Evolutionary conservation across 73 alveolate species (phyloP).

Genomic region (Paramecium sexaurelia): DNA sequence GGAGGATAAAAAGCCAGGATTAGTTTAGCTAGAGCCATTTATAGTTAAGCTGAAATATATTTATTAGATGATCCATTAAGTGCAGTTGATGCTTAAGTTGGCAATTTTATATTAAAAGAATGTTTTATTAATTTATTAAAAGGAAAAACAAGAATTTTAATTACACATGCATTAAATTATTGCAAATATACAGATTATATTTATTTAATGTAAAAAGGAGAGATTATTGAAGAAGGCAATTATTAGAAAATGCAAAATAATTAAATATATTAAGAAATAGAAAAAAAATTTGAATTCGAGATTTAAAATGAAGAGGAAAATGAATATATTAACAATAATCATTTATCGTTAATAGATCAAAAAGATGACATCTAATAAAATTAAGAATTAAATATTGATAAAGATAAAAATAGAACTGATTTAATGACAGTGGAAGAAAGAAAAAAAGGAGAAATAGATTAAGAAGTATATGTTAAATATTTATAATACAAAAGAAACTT

Average conservation of each 20-base stretch:
- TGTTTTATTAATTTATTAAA: conserved; percentile 44
- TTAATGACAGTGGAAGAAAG: conserved; percentile 69
- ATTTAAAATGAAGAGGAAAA: not conserved
- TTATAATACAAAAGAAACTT: conserved; percentile 2
- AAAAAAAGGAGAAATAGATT: conserved; percentile 56
- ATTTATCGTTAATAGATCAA: no score
- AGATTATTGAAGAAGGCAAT: conserved; percentile 54
- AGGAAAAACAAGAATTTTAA: conserved; percentile 42
- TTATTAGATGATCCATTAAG: conserved; percentile 88
- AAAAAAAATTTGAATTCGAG: conserved; percentile 41
- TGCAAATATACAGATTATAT: conserved; percentile 57
- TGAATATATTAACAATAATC: not conserved
- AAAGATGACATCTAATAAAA: not conserved
- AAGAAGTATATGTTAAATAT: conserved; percentile 57
- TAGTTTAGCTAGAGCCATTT: conserved; percentile 86
- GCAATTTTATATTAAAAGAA: conserved; percentile 41
- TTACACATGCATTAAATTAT: conserved; percentile 63
- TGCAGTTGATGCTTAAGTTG: conserved; percentile 80
- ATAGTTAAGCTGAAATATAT: conserved; percentile 80
- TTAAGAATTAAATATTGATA: not conserved
- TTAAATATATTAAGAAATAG: not conserved
- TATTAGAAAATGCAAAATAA: conserved; percentile 28
- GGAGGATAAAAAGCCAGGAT: conserved; percentile 92
- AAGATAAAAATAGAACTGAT: not conserved
- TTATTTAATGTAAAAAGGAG: conserved; percentile 52